Base-by-base conservation (phyloP, 148 eudicot species). In the Salicornia ramosissima region DNA sequence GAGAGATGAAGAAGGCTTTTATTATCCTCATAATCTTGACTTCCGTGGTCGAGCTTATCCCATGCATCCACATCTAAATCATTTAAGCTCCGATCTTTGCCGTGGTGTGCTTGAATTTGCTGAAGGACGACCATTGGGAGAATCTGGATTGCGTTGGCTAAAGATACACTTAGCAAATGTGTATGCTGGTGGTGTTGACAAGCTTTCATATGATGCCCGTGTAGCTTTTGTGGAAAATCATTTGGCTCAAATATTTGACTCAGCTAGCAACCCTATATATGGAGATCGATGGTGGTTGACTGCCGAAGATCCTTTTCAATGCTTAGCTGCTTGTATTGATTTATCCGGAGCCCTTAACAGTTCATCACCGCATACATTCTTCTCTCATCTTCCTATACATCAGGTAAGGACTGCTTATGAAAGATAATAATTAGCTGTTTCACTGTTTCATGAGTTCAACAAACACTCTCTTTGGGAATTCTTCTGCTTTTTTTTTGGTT, bases 11-110 rank as follows among this genome's bases (percentile, higher is more conserved):
- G 97, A 84, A 72, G 97, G 96, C 31, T 91, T 89, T 68, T 91
- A 87, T 81, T 91, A 89, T 81, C 92, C 97, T 68, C 96, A 91
- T 75, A 91, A 86, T 78, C 81, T 91, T 25, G 97, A 91, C 74
- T 91, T 91, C 66, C 86, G 96, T 50, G 97, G 97, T 53, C 90
- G 97, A 50, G 97, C 97, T 69, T 91, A 91, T 67, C 97, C 92
- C 55, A 91, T 91, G 97, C 96, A 91, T 72, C 90, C 96, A 47
- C 92, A 89, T 84, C 68, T 91, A 64, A 91, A 91, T 77, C 97
- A 91, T 80, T 77, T 91, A 53, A 87, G 84, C 75, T 89, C 97
- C 51, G 97, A 91, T 80, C 85, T 91, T 45, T 91, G 97, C 64
- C 88, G 97, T 75, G 97, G 97, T 60, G 78, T 91, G 58, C 90